These are phyloP conservation scores for Tagetes erecta DNA, from an alignment of 129 eudicot genomes.

Conservation along the genomic window DNA sequence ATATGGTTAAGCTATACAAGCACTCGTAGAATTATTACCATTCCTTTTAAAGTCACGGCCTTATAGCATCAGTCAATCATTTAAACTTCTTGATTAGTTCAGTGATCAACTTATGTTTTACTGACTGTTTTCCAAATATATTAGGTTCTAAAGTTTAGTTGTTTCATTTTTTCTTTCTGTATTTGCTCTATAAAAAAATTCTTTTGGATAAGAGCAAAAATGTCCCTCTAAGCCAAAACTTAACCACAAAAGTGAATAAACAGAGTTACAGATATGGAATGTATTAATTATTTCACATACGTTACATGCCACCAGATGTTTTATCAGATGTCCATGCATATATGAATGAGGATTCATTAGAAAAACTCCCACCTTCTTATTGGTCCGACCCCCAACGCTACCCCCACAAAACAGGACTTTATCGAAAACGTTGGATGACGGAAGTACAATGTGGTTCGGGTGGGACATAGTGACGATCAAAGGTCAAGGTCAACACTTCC, in stretches of 20 bases:
- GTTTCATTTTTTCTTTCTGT: not conserved
- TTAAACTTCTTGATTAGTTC: not conserved
- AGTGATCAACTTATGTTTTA: conserved; percentile 11
- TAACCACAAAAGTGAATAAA: not conserved
- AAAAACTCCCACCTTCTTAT: not conserved
- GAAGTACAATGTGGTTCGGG: conserved; percentile 11
- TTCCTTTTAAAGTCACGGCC: not conserved
- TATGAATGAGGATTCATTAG: not conserved
- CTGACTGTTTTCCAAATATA: not conserved
- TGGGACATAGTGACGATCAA: conserved; percentile 17
- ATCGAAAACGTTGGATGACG: not conserved
- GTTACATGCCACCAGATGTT: conserved; percentile 5
- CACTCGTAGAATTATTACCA: not conserved
- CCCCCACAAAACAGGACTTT: conserved; percentile 8
- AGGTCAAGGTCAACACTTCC: conserved; percentile 18
- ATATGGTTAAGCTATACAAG: conserved; percentile 8
- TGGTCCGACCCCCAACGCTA: conserved; percentile 9
- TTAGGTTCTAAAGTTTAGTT: not conserved
- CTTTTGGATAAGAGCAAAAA: conserved; percentile 14
- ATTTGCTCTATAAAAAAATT: not conserved
- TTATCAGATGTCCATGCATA: not conserved
- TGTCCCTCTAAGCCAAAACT: not conserved
- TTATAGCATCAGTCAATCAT: not conserved
- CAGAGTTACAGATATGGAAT: not conserved
- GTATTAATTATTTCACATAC: conserved; percentile 11